These are phyloP conservation scores for Ustulina deusta DNA, from an alignment of 2,329 filamentous ascomycete species.

Conservation along the genomic window DNA sequence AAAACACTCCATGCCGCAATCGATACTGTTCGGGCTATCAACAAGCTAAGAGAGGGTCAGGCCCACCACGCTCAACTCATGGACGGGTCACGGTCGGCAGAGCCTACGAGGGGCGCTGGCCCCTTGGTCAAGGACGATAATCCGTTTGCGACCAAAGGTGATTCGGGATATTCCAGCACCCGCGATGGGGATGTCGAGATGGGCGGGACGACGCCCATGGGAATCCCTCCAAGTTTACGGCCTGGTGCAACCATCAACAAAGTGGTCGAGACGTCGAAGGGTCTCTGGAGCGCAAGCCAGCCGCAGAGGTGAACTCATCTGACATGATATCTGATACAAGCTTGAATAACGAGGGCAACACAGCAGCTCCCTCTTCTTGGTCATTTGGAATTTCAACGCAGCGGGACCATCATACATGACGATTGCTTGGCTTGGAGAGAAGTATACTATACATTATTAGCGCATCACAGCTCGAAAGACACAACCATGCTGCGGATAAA, in stretches of 20 bases:
- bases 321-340: slow-evolving; percentile 20
- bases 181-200: slow-evolving; percentile 60
- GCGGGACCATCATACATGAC: slow-evolving; percentile 15
- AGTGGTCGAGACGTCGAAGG: slow-evolving; percentile 73
- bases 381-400: slow-evolving; percentile 26
- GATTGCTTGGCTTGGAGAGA: slow-evolving; percentile 22
- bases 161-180: slow-evolving; percentile 64
- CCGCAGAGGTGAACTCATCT: slow-evolving; percentile 44
- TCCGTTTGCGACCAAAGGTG: slow-evolving; percentile 56
- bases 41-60: slow-evolving; percentile 75
- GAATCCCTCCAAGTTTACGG: slow-evolving; percentile 64
- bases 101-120: slow-evolving; percentile 59
- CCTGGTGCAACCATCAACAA: slow-evolving; percentile 67
- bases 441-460: slow-evolving; percentile 28
- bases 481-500: slow-evolving; percentile 10
- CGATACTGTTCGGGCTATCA: slow-evolving; percentile 77
- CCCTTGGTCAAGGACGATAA: slow-evolving; percentile 59
- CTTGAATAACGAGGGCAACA: slow-evolving; percentile 27
- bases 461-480: slow-evolving; percentile 2
- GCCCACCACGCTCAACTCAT: slow-evolving; percentile 62
- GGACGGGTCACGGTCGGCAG: slow-evolving; percentile 68
- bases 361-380: slow-evolving; percentile 1
- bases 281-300: slow-evolving; percentile 65
- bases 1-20: slow-evolving; percentile 77
- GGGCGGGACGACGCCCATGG: slow-evolving; percentile 56